A percentile compares a stretch with the other conserved stretches of the same genome.
phyloP scores from a whole-genome alignment of 2,329 filamentous ascomycete species.

The Neonectria coccinea region DNA sequence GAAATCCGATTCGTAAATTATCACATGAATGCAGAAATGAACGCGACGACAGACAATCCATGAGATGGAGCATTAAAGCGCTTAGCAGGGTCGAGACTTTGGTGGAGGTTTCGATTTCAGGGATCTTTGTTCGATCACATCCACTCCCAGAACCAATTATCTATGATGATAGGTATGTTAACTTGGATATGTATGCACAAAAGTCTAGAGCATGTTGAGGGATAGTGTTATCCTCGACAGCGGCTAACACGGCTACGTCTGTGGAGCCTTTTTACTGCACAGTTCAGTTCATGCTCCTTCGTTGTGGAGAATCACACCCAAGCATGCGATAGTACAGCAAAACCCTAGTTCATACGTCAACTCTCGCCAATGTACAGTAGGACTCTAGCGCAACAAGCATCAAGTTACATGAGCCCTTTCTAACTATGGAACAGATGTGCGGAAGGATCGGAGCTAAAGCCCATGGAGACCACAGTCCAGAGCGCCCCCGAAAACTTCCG shows the following conservation, averaged over 20 bases:
- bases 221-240: no score
- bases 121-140: not conserved
- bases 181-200: no score
- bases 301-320: no score
- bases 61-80: not conserved
- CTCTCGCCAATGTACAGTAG: not conserved
- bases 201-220: no score
- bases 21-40: not conserved
- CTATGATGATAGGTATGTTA: not conserved
- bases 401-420: not conserved
- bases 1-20: not conserved
- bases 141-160: not conserved
- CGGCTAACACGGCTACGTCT: not conserved
- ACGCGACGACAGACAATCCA: constrained; percentile 1
- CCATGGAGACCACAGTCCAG: not conserved
- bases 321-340: not conserved
- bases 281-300: no score
- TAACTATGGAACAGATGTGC: not conserved
- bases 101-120: not conserved
- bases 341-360: not conserved
- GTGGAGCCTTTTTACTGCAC: not conserved
- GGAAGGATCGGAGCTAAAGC: not conserved
- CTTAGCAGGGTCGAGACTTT: not conserved
- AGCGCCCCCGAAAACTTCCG: not conserved
- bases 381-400: no score